A percentile compares a stretch with the other conserved stretches of the same genome.
These are phyloP conservation scores for Acanthamoeba healyi DNA, from an alignment of 208 protist species.

Conservation along the genomic window DNA sequence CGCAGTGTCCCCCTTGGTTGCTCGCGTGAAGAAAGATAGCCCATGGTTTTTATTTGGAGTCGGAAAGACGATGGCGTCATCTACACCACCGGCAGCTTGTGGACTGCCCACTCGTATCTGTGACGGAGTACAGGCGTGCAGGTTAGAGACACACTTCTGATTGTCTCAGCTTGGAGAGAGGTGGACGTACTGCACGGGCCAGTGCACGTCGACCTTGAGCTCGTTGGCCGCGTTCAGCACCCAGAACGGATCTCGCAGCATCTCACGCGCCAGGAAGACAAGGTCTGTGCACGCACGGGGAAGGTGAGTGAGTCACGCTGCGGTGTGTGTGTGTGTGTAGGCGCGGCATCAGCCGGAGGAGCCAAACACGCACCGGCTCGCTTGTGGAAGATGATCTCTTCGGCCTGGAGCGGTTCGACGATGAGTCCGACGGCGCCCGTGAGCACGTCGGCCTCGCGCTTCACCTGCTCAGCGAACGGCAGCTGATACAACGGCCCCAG, in stretches of 20 bases:
- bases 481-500: constrained; percentile 77
- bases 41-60: too few species aligned
- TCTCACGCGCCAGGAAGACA: constrained; percentile 64
- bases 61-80: too few species aligned
- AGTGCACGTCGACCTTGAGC: constrained; percentile 75
- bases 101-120: not conserved
- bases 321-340: not conserved
- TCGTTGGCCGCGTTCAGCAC: constrained; percentile 73
- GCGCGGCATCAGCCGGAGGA: too few species aligned
- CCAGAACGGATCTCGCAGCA: constrained; percentile 82
- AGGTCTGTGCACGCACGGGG: constrained; percentile 24
- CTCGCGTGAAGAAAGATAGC: too few species aligned
- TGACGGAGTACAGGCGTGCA: not conserved
- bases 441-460: constrained; percentile 22
- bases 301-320: not conserved
- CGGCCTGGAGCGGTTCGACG: constrained; percentile 41
- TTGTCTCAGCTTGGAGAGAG: not conserved
- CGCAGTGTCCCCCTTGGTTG: too few species aligned
- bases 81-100: too few species aligned
- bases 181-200: constrained; percentile 76
- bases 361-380: constrained; percentile 46
- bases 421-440: constrained; percentile 80
- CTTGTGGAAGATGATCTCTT: constrained; percentile 76
- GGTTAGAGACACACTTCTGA: not conserved
- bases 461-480: constrained; percentile 77